Evolutionary conservation across 441 rosid species (phyloP), one percentile per base, ranked within the genome.

Genomic region (Iberis amara): DNA sequence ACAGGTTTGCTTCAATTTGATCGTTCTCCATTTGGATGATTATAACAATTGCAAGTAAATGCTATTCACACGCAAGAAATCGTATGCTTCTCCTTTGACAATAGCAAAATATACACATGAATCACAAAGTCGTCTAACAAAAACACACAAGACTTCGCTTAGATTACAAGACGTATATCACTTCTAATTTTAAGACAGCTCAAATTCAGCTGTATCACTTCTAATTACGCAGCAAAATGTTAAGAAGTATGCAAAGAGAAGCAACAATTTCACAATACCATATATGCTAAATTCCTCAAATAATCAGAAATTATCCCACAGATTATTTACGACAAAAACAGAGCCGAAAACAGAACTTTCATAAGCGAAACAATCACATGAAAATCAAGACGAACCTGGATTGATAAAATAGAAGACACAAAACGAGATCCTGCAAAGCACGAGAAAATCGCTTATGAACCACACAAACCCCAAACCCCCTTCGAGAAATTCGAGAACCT

Each of bases 311-410:
- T 5, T 27, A 24, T 47, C 8, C 0, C n/a, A n/a, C n/a, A n/a
- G n/a, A n/a, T 21, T 24, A 6, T 7, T 23, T 4, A 26, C 26
- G 9, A 14, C 2, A 21, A 31, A 18, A 49, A n/a, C 1, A 11
- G 18, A 11, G 3, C 3, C 0, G 4, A 38, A 26, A 27, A 13
- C 39, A n/a, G 7, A 32, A 40, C 18, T 30, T 2, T 11, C 8
- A 23, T 2, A 24, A 24, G 4, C 4, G 4, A 24, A 24, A 24
- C n/a, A n/a, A n/a, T n/a, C n/a, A n/a, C n/a, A n/a, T 18, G 21
- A 7, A 14, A 46, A 47, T 46, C 46, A 27, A 47, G 1, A 47
- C 61, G 61, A 53, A 66, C 70, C 65, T 59, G 65, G 47, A 23
- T 15, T 26, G 39, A 37, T 31, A 24, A 39, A 39, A 11, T 30